phyloP scores from a whole-genome alignment of 192 early-diverging fungal species.

The Linnemannia zychae region DNA sequence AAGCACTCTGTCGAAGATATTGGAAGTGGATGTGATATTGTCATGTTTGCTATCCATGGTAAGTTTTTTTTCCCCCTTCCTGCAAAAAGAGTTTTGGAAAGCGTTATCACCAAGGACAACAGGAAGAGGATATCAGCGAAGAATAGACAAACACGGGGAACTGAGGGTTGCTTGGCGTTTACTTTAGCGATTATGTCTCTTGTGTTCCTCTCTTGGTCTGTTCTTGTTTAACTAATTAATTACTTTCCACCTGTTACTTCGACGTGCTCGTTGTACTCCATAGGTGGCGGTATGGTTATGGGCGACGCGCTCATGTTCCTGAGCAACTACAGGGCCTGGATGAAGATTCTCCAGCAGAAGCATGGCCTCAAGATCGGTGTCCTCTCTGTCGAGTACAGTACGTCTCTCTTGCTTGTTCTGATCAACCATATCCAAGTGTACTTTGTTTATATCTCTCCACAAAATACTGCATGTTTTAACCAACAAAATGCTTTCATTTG shows the following conservation, averaged over 20 bases:
- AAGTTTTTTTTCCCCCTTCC: not conserved
- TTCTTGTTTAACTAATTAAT: conserved; percentile 10
- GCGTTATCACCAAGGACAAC: not conserved
- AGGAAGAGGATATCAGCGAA: not conserved
- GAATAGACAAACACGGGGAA: not conserved
- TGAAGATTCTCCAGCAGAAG: conserved; percentile 46
- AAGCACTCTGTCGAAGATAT: conserved; percentile 24
- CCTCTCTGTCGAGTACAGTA: conserved; percentile 49
- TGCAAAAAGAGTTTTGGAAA: not conserved
- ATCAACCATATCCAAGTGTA: not conserved
- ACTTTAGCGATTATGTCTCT: not conserved
- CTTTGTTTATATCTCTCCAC: not conserved
- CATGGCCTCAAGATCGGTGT: conserved; percentile 44
- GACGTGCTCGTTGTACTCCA: not conserved
- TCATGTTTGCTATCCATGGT: conserved; percentile 53
- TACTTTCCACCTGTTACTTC: not conserved
- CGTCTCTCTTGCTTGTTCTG: not conserved
- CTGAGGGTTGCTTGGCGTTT: not conserved
- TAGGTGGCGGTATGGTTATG: conserved; percentile 49
- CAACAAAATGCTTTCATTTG: not conserved
- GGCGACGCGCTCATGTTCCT: conserved; percentile 51
- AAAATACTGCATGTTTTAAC: not conserved
- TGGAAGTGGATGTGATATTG: conserved; percentile 45
- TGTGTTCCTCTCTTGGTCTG: not conserved
- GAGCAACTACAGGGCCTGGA: conserved; percentile 43